Base-by-base conservation (phyloP, 768 basidiomycete species). In the Xanthoconium stramineum region DNA sequence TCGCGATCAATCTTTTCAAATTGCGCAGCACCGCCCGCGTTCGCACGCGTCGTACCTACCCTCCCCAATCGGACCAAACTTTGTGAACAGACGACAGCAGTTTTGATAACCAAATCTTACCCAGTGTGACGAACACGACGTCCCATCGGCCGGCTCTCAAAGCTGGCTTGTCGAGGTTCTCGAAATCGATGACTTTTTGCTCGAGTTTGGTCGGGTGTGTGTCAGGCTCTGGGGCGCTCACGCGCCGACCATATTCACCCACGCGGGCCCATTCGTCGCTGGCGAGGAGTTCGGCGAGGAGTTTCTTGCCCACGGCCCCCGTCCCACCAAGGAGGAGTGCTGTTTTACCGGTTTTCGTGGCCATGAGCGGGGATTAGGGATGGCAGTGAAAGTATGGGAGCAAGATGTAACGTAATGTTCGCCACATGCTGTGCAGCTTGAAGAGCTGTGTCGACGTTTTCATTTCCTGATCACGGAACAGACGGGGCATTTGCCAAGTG, bases 1-100 rank as follows among this genome's bases (percentile, higher is more conserved):
- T 88, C 84, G 69, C 85, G 75, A 62, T 91, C 91, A 54, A 92
- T 89, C 74, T 82, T 88, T 65, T 86, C 84, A 59, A 90, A 92
- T 10, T 78, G 78, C 36, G 78, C 81, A 1, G 79, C 80, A 59
- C 85, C 80, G 4, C 88, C 88, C 0, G 88, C 89, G 15, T 33
- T 56, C 15, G 77, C 80, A 28, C 72, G 76, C 13, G 83, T 84
- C 19, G 89, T 91, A 9, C 24, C 24, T 24, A 24, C 24, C 24
- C 24, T 24, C 24, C 24, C 24, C 24, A 24, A 24, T 4, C 2
- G 24, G 24, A 24, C 24, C 24, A 24, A 24, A 24, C 24, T 24
- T 24, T 24, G 24, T 24, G 24, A 24, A 2, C 24, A 24, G 24
- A 24, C n/a, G n/a, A 24, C 2, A 24, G 24, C 4, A 2, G 24